Evolutionary conservation across 2,329 filamentous ascomycete species (phyloP).

Genomic region (Colletotrichum sp.): DNA sequence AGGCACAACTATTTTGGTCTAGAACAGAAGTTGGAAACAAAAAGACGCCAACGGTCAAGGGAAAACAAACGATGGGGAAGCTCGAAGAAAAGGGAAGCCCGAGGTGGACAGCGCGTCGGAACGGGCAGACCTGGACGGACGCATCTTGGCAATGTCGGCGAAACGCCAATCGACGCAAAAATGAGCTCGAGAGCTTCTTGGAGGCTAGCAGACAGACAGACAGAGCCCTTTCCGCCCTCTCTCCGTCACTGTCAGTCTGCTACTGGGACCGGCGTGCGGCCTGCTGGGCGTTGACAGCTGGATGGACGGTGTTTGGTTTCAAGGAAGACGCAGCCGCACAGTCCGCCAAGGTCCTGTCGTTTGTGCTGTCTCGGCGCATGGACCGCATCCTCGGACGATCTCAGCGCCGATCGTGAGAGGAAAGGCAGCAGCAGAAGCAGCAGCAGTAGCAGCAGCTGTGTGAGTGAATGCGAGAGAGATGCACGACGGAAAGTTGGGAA

Average conservation of each 20-base stretch:
- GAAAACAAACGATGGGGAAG: not conserved
- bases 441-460: not conserved
- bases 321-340: slow-evolving; percentile 16
- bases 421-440: not conserved
- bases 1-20: not conserved
- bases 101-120: slow-evolving; percentile 4
- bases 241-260: not conserved
- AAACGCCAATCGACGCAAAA: slow-evolving; percentile 9
- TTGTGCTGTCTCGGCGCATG: slow-evolving; percentile 9
- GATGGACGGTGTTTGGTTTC: slow-evolving; percentile 18
- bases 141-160: slow-evolving; percentile 2
- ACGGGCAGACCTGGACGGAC: slow-evolving; percentile 13
- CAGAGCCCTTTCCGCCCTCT: not conserved
- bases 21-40: not conserved
- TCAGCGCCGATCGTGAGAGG: slow-evolving; percentile 6
- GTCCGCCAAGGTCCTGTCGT: not conserved
- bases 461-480: not conserved
- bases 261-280: not conserved
- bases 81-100: slow-evolving; percentile 16
- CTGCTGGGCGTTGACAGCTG: slow-evolving; percentile 3
- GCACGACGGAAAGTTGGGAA: not conserved
- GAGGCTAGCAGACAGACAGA: not conserved
- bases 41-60: not conserved
- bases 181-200: slow-evolving; percentile 13
- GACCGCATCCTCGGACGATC: slow-evolving; percentile 20